Conservation (phyloP, 257 asterid genomes). For the Lycium ferocissimum region DNA sequence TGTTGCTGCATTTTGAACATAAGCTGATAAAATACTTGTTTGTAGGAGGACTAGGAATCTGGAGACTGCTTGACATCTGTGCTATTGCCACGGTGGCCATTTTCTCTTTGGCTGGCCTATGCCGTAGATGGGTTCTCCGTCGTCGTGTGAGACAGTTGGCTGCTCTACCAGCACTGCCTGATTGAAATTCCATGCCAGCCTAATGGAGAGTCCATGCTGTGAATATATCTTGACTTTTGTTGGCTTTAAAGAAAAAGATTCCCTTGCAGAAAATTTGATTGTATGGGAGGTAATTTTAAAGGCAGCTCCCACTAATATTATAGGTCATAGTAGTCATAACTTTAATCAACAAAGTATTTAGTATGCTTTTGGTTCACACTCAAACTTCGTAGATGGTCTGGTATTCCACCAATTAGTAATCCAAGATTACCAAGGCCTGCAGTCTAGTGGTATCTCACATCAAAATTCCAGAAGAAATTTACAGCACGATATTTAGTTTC, state of each 20-base stretch:
- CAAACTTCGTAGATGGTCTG: background rate
- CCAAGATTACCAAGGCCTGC: background rate
- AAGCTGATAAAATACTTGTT: slow-evolving; percentile 7
- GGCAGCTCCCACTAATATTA: background rate
- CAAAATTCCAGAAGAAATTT: background rate
- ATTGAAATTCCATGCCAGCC: background rate
- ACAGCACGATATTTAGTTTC: background rate
- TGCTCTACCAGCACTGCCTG: slow-evolving; percentile 28
- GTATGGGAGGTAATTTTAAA: slow-evolving; percentile 21
- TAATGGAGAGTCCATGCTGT: background rate
- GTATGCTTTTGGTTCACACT: background rate
- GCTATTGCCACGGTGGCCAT: slow-evolving; percentile 43
- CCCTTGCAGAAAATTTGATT: background rate
- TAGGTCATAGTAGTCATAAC: background rate
- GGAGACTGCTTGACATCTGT: slow-evolving; percentile 49
- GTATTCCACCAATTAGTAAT: background rate
- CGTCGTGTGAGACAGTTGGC: slow-evolving; percentile 48
- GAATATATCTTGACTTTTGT: slow-evolving; percentile 9
- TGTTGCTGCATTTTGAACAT: background rate
- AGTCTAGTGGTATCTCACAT: background rate
- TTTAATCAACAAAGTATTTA: background rate
- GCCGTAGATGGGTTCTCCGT: slow-evolving; percentile 47
- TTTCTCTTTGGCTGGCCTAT: slow-evolving; percentile 44
- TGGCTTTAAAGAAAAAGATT: background rate
- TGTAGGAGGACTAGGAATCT: slow-evolving; percentile 64